These are phyloP conservation scores for Dryas alaskensis DNA, from an alignment of 306 rosid genomes.

Conservation along the genomic window DNA sequence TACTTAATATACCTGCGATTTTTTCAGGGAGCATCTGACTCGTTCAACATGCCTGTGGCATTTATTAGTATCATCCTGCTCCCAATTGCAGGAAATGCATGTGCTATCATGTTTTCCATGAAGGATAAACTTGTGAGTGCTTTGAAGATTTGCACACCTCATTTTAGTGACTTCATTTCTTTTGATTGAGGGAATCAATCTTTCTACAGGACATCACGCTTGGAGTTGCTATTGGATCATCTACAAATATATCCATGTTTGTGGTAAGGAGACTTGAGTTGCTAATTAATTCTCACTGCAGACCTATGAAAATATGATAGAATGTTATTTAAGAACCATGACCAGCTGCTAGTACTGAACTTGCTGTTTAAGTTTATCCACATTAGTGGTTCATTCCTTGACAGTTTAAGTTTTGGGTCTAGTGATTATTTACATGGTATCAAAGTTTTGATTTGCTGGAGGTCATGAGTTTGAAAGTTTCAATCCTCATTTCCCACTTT, in stretches of 20 bases:
- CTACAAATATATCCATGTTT: slow-evolving; percentile 94
- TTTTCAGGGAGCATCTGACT: slow-evolving; percentile 85
- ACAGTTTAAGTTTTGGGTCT: no score
- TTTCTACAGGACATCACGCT: slow-evolving; percentile 71
- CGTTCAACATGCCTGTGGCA: slow-evolving; percentile 72
- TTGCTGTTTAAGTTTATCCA: background rate
- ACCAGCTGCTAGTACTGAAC: background rate
- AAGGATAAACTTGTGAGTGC: slow-evolving; percentile 92
- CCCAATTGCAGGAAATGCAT: slow-evolving; percentile 78
- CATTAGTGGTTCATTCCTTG: no score
- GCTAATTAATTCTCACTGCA: background rate
- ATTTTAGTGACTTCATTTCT: background rate
- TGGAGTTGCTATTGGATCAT: slow-evolving; percentile 94
- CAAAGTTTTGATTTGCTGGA: no score
- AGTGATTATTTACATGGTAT: no score
- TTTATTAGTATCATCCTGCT: slow-evolving; percentile 89
- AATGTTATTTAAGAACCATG: background rate
- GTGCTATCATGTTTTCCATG: slow-evolving; percentile 94
- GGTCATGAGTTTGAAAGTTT: no score
- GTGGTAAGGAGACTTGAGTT: slow-evolving; percentile 53
- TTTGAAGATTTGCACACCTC: slow-evolving; percentile 18
- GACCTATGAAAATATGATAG: background rate
- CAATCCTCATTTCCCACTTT: no score
- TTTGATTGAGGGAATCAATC: slow-evolving; percentile 30
- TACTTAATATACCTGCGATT: slow-evolving; percentile 18